A percentile compares a stretch with the other conserved stretches of the same genome.
Evolutionary conservation across 441 rosid genomes (phyloP).

Genomic region (Breynia disticha): DNA sequence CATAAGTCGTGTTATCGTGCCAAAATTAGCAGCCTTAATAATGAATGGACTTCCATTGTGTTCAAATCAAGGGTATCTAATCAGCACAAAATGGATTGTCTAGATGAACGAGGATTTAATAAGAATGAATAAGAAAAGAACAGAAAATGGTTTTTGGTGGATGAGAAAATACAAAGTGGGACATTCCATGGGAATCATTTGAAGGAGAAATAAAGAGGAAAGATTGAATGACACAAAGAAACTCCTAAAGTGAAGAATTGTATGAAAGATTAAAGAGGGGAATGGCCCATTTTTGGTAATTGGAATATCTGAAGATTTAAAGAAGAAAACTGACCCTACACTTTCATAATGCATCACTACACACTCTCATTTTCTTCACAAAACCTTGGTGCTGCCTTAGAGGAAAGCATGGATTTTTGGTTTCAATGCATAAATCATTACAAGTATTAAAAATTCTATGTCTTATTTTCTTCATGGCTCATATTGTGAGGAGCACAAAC

Average conservation of each 20-base stretch:
- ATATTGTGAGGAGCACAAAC: slow-evolving; percentile 6
- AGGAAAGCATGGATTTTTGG: slow-evolving; percentile 9
- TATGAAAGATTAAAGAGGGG: slow-evolving; percentile 16
- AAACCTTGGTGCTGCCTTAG: slow-evolving; percentile 2
- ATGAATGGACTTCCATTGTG: slow-evolving; percentile 31
- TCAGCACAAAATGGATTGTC: slow-evolving; percentile 19
- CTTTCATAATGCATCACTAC: no score
- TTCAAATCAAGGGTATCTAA: slow-evolving; percentile 29
- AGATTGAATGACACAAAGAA: slow-evolving; percentile 25
- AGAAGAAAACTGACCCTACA: slow-evolving; percentile 15
- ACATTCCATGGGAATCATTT: slow-evolving; percentile 19
- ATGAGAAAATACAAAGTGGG: slow-evolving; percentile 17
- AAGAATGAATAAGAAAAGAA: background rate
- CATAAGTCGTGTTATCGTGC: no score
- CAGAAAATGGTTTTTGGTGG: slow-evolving; percentile 6
- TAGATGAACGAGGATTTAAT: slow-evolving; percentile 12
- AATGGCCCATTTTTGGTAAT: slow-evolving; percentile 20
- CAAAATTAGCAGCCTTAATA: no score
- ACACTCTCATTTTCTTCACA: no score
- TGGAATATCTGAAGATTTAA: slow-evolving; percentile 19
- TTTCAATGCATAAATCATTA: slow-evolving; percentile 18
- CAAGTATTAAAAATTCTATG: background rate
- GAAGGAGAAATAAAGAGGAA: slow-evolving; percentile 18
- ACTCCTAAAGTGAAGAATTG: slow-evolving; percentile 27
- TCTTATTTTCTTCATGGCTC: slow-evolving; percentile 10